These are phyloP conservation scores for Phytophthora cactorum DNA, from an alignment of 352 stramenopile species.

Conservation along the genomic window DNA sequence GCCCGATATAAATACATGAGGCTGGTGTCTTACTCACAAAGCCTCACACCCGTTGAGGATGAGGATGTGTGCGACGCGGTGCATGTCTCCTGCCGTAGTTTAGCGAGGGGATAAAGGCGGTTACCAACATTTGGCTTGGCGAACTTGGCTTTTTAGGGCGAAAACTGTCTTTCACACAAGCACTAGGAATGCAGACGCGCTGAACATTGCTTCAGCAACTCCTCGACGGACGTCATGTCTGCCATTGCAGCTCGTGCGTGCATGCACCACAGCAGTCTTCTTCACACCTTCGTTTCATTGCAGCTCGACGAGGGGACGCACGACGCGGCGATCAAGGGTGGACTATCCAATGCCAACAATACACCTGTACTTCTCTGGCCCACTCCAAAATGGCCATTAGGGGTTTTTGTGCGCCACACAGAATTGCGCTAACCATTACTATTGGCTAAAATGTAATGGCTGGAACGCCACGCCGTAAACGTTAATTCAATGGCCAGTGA, in stretches of 20 bases:
- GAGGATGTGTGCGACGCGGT: conserved; percentile 10
- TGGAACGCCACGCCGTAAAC: too few relatives aligned
- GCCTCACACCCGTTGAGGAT: not conserved
- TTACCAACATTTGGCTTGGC: not conserved
- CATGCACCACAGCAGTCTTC: conserved; percentile 18
- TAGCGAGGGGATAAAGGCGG: not conserved
- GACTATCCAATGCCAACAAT: conserved; percentile 27
- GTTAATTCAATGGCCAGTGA: too few relatives aligned
- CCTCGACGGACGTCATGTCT: conserved; percentile 11
- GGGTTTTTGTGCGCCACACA: too few relatives aligned
- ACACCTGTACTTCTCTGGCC: too few relatives aligned
- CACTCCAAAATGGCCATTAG: too few relatives aligned
- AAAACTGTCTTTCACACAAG: not conserved
- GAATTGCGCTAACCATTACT: too few relatives aligned
- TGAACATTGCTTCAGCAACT: conserved; percentile 7
- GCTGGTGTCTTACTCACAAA: conserved; percentile 3
- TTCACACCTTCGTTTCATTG: conserved; percentile 11
- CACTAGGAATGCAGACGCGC: not conserved
- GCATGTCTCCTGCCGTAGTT: not conserved
- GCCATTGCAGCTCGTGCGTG: conserved; percentile 18
- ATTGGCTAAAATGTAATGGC: too few relatives aligned
- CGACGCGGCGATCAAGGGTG: conserved; percentile 22
- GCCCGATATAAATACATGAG: conserved; percentile 12
- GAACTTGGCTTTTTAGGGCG: not conserved
- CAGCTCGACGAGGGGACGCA: conserved; percentile 20